Evolutionary conservation across 2,329 filamentous ascomycete genomes (phyloP).

Genomic region (Colletotrichum sp.): DNA sequence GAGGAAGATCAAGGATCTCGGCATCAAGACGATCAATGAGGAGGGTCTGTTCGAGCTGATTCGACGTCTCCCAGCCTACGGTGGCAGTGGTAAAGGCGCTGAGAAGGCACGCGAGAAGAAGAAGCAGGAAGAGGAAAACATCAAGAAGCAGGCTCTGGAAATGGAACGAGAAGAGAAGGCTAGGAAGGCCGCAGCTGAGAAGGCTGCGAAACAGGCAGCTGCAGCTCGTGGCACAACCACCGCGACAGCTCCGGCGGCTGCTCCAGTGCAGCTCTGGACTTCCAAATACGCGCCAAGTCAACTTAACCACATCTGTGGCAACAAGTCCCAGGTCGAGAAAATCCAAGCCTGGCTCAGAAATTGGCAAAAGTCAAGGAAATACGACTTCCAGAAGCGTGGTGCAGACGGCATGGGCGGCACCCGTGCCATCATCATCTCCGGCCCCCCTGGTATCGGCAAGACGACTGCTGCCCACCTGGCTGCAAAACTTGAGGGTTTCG

Average conservation of each 20-base stretch:
- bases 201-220: slow-evolving; percentile 55
- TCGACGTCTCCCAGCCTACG: slow-evolving; percentile 78
- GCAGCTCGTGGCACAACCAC: slow-evolving; percentile 45
- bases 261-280: slow-evolving; percentile 76
- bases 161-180: slow-evolving; percentile 83
- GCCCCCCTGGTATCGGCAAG: slow-evolving; percentile 95
- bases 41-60: slow-evolving; percentile 90
- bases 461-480: slow-evolving; percentile 96
- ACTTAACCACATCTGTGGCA: slow-evolving; percentile 90
- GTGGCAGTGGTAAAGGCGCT: slow-evolving; percentile 86
- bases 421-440: slow-evolving; percentile 93
- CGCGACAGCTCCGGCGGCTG: slow-evolving; percentile 42
- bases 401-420: slow-evolving; percentile 83
- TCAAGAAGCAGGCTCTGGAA: slow-evolving; percentile 79
- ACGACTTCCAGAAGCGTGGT: slow-evolving; percentile 81
- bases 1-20: slow-evolving; percentile 78
- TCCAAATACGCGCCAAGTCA: slow-evolving; percentile 91
- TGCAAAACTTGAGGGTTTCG: slow-evolving; percentile 90
- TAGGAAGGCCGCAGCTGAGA: slow-evolving; percentile 55
- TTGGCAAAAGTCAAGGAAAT: slow-evolving; percentile 81
- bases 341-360: slow-evolving; percentile 86
- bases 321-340: slow-evolving; percentile 88
- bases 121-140: slow-evolving; percentile 82
- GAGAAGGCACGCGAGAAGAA: slow-evolving; percentile 86
- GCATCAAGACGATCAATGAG: slow-evolving; percentile 92